A percentile compares a stretch with the other conserved stretches of the same genome.
Evolutionary conservation across 208 protist species (phyloP).

Genomic region (Crithidia fasciculata): DNA sequence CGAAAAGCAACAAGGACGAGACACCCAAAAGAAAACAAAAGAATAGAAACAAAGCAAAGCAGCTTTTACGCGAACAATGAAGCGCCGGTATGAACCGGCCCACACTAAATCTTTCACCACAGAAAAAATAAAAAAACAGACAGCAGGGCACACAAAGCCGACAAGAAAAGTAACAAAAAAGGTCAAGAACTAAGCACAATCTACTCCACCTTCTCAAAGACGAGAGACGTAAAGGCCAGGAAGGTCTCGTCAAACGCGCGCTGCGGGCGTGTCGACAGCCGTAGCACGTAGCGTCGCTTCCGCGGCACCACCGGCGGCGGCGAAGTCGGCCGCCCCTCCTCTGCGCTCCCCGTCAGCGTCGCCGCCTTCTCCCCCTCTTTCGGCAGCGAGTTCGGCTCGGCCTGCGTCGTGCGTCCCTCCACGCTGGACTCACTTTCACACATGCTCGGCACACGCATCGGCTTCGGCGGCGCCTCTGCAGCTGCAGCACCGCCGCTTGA

Average conservation of each 20-base stretch:
- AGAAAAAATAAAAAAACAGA: neutral
- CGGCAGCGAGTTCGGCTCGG: neutral
- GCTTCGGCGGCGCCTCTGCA: slow-evolving; percentile 8
- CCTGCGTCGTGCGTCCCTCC: slow-evolving; percentile 1
- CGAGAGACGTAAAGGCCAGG: slow-evolving; percentile 33
- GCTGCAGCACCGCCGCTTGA: too few relatives aligned
- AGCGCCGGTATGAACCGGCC: too few relatives aligned
- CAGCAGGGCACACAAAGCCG: neutral
- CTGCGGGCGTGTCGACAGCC: slow-evolving; percentile 31
- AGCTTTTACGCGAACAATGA: too few relatives aligned
- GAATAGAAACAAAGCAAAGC: too few relatives aligned
- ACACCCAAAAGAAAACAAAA: too few relatives aligned
- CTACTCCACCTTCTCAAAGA: slow-evolving; percentile 31
- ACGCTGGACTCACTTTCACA: slow-evolving; percentile 22
- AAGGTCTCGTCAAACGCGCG: slow-evolving; percentile 29
- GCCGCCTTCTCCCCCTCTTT: neutral
- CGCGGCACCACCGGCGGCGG: neutral
- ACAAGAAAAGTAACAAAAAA: slow-evolving; percentile 26
- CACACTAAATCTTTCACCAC: neutral
- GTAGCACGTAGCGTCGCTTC: slow-evolving; percentile 24
- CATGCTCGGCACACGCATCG: slow-evolving; percentile 19
- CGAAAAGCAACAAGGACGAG: too few relatives aligned
- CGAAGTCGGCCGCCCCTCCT: neutral
- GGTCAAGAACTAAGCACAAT: neutral
- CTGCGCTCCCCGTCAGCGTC: neutral